A percentile compares a stretch with the other conserved stretches of the same genome.
These are phyloP conservation scores for Betula pendula DNA, from an alignment of 306 rosid species.

Conservation along the genomic window DNA sequence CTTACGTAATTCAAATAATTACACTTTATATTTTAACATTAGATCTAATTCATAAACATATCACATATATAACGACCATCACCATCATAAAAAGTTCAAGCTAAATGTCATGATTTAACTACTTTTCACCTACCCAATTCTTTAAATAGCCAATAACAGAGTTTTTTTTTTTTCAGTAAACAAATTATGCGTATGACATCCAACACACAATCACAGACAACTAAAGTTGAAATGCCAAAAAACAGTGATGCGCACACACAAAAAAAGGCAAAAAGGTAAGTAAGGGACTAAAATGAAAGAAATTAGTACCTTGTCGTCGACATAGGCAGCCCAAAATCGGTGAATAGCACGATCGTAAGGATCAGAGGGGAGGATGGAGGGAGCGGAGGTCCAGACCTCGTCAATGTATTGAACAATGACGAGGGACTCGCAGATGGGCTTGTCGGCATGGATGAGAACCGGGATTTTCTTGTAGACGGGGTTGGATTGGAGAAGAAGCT, in stretches of 20 bases:
- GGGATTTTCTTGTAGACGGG: conserved; percentile 61
- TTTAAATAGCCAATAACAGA: too few species aligned
- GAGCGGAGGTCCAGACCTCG: conserved; percentile 42
- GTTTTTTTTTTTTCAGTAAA: too few species aligned
- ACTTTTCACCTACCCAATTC: too few species aligned
- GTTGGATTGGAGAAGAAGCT: conserved; percentile 57
- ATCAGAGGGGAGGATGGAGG: conserved; percentile 53
- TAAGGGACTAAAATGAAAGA: neutral
- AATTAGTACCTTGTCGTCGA: conserved; percentile 48
- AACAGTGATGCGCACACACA: too few species aligned
- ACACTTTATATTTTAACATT: too few species aligned
- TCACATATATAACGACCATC: too few species aligned
- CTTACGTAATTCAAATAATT: too few species aligned
- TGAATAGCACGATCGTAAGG: conserved; percentile 54
- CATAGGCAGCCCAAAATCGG: conserved; percentile 59
- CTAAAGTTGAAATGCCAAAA: too few species aligned
- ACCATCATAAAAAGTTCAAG: too few species aligned
- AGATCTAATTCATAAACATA: too few species aligned
- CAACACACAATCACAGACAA: neutral
- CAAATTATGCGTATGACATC: too few species aligned
- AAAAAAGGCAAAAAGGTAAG: neutral
- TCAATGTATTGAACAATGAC: conserved; percentile 57
- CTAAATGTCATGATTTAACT: too few species aligned
- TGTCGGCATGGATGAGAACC: conserved; percentile 50
- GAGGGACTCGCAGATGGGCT: conserved; percentile 54